Conservation (phyloP, 441 rosid genomes). For the Pelargonium cotyledonis region DNA sequence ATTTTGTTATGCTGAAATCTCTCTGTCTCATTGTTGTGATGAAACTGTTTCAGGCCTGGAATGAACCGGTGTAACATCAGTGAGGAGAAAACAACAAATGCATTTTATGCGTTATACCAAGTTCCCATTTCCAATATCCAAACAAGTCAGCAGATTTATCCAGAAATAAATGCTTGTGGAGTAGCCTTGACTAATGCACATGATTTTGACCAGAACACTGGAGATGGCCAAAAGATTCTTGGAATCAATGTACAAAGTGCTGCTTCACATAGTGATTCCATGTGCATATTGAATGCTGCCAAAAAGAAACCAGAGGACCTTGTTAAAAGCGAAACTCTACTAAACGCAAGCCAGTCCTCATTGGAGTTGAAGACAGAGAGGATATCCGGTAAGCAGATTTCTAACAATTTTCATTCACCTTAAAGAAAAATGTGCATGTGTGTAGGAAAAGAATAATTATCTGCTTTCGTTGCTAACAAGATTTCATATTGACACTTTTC, state of each 20-base stretch:
- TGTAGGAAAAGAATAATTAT: constrained; percentile 4
- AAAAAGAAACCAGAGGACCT: constrained; percentile 4
- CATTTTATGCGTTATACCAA: constrained; percentile 34
- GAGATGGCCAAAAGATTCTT: background rate
- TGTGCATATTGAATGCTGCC: constrained; percentile 1
- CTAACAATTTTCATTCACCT: background rate
- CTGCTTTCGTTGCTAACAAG: constrained; percentile 3
- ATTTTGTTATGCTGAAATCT: constrained; percentile 24
- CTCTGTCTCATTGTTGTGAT: constrained; percentile 2
- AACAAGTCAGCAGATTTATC: constrained; percentile 34
- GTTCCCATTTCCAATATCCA: constrained; percentile 43
- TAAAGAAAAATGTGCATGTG: background rate
- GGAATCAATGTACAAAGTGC: constrained; percentile 5
- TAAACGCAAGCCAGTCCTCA: constrained; percentile 1
- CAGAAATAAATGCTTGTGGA: constrained; percentile 23
- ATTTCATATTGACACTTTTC: background rate
- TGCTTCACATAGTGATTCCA: constrained; percentile 4
- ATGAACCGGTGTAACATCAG: constrained; percentile 65
- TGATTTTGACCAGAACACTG: constrained; percentile 27
- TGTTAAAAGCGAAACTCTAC: constrained; percentile 1
- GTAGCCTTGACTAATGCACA: constrained; percentile 23
- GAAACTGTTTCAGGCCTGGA: constrained; percentile 44
- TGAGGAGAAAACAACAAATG: constrained; percentile 58
- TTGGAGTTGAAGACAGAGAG: constrained; percentile 4
- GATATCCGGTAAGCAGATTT: background rate